Percentiles rank a stretch among this genome's conserved stretches.
phyloP scores from a whole-genome alignment of 2,329 filamentous ascomycete species.

The Ceratocystis alfenasii region DNA sequence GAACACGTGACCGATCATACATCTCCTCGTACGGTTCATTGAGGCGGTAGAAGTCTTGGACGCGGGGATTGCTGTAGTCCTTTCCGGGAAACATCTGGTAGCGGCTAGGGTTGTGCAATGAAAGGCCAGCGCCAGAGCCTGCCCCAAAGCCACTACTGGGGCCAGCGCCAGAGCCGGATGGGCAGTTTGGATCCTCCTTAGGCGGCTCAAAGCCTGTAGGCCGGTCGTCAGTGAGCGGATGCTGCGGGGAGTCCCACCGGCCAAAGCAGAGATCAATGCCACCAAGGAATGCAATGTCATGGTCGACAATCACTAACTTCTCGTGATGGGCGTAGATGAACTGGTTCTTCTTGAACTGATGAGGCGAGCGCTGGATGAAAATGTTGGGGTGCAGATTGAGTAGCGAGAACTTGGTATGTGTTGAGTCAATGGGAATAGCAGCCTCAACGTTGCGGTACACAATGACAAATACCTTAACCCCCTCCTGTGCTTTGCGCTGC shows the following conservation, averaged over 20 bases:
- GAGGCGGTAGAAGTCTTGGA: conserved; percentile 87
- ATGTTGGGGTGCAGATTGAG: conserved; percentile 93
- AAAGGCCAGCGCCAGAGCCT: conserved; percentile 35
- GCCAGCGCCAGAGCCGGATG: background rate
- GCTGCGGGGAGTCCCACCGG: conserved; percentile 92
- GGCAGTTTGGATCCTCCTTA: background rate
- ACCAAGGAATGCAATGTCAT: conserved; percentile 88
- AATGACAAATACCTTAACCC: conserved; percentile 95
- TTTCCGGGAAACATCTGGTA: conserved; percentile 96
- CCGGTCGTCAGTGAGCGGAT: conserved; percentile 83
- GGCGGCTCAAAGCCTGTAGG: conserved; percentile 82
- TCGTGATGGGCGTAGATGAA: conserved; percentile 99
- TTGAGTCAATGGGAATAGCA: conserved; percentile 92
- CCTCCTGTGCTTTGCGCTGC: conserved; percentile 86
- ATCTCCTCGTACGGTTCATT: conserved; percentile 96
- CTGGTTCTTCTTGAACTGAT: conserved; percentile 96
- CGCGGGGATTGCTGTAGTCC: conserved; percentile 92
- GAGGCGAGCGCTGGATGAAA: conserved; percentile 89
- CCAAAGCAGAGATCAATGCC: conserved; percentile 96
- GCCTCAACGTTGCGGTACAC: conserved; percentile 97
- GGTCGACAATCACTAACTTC: conserved; percentile 93
- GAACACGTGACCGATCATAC: conserved; percentile 82
- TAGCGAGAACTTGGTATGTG: conserved; percentile 93
- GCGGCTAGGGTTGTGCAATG: conserved; percentile 73
- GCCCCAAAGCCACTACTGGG: background rate